Evolutionary conservation across 345 rosid species (phyloP), one percentile per base, ranked within the genome.

Genomic region (Raphanus sativus): DNA sequence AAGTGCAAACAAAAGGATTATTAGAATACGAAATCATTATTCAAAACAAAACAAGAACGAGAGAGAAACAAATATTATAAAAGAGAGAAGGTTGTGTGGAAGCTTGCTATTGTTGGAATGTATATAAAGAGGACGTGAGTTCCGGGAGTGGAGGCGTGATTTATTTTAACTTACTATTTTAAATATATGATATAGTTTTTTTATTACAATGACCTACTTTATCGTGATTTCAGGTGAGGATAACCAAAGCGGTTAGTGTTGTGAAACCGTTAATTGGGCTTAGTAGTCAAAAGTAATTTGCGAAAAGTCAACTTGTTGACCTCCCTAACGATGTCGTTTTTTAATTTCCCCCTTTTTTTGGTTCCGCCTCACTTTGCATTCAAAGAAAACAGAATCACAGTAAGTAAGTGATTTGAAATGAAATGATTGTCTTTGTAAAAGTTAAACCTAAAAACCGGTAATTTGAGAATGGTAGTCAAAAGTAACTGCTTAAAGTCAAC

Each of bases 71-170:
- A 11, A 29, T 21, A 4, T 25, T 21, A 12, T 10, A 25, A 16
- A 32, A 62, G 30, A 38, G 59, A 64, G 55, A 71, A 59, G 54
- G 5, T 69, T 73, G 55, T 38, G 75, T 61, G 64, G 75, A 62
- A 74, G 59, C 54, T 63, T 30, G 62, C 5, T 67, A 32, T 62
- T 21, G 13, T 54, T 32, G 45, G 62, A 32, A 62, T 34, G 11
- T n/a, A 63, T 81, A 85, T 85, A 86, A 80, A 85, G 73, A 78
- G 73, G 81, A 77, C n/a, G 40, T 78, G 79, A 85, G 79, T 10
- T 86, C 91, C 89, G 91, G 56, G 79, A 83, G 80, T 82, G 62
- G 70, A 62, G 91, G 90, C 90, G 91, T 84, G 88, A 87, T 86
- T 89, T 80, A 87, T 74, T 74, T 79, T 8, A 38, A 28, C 29